Conservation (phyloP, 2,329 filamentous ascomycete genomes). For the Pseudocercospora crystallina region DNA sequence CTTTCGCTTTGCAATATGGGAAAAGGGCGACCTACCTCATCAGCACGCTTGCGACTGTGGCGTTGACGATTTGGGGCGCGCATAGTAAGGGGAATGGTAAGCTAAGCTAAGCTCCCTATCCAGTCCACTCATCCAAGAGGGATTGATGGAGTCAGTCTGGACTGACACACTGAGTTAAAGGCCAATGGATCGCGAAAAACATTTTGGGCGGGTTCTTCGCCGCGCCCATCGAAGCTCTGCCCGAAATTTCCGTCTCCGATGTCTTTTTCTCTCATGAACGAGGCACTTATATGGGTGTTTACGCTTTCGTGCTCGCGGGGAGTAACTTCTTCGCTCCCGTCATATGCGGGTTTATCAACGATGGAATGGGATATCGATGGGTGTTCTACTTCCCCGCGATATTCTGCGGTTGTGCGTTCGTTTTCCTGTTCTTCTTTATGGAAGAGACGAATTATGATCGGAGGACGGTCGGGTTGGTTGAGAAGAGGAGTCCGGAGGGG, state of each 20-base stretch:
- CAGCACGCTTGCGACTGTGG: constrained; percentile 42
- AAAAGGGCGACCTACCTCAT: constrained; percentile 51
- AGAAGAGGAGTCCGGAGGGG: neutral
- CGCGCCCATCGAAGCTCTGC: constrained; percentile 51
- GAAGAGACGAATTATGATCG: constrained; percentile 58
- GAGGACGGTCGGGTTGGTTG: constrained; percentile 8
- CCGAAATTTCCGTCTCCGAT: constrained; percentile 34
- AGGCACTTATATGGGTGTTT: constrained; percentile 30
- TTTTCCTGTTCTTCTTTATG: constrained; percentile 59
- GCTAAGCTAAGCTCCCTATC: no score
- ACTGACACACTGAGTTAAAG: constrained; percentile 9
- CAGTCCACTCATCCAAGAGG: no score
- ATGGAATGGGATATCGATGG: constrained; percentile 51
- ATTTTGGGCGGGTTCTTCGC: constrained; percentile 50
- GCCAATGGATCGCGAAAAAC: constrained; percentile 50
- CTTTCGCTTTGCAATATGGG: constrained; percentile 54
- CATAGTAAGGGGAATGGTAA: constrained; percentile 41
- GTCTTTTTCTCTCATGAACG: constrained; percentile 31
- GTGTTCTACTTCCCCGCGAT: constrained; percentile 55
- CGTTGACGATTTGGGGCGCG: constrained; percentile 45
- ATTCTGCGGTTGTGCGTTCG: constrained; percentile 46
- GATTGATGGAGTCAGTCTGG: no score
- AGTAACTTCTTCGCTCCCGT: constrained; percentile 38
- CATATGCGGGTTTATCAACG: constrained; percentile 50
- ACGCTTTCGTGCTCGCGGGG: constrained; percentile 26